Evolutionary conservation across 805 yeast genomes (phyloP), one percentile per base, ranked within the genome.

Genomic region (Myxozyma melibiosi): DNA sequence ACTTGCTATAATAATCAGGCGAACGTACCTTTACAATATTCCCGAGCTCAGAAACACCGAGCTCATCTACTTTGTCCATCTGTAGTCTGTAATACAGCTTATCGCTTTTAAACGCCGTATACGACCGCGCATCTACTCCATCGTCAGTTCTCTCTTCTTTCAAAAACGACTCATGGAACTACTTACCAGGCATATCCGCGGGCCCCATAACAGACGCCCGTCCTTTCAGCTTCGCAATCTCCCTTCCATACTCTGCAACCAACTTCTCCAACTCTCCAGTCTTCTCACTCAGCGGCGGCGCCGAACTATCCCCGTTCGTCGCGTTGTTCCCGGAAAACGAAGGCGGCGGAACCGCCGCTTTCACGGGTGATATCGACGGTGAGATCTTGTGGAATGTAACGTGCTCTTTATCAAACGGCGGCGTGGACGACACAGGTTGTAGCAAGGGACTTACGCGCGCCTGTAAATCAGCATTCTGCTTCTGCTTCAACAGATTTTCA

Each of bases 1-100:
- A 11, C 47, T n/a, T 42, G 37, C 35, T 37, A 41, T 7, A 31
- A 7, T 18, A 28, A 13, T 3, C n/a, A n/a, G n/a, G 3, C 20
- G 20, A 28, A 13, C 51, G 8, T 31, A 58, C 62, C 57, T 62
- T 62, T 5, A 62, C 39, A 24, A 61, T 37, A 45, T 62, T 62
- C 11, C 65, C 65, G 20, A 62, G 53, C 33, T 62, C 65, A 16
- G 57, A 30, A 14, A 51, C 51, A 11, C 63, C 63, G 20, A 61
- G 46, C 18, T 22, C 30, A 22, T 62, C 65, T 3, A 62, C 55
- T n/a, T 33, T 34, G 50, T 61, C 60, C 65, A 62, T 60, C 34
- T 62, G 44, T 11, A 60, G 55, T 18, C 50, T 33, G 18, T 53
- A 46, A 39, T 62, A 62, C 11, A 62, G 33, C 43, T 38, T 41